Base-by-base conservation (phyloP, 2,329 filamentous ascomycete species). In the Colletotrichum tropicicola region DNA sequence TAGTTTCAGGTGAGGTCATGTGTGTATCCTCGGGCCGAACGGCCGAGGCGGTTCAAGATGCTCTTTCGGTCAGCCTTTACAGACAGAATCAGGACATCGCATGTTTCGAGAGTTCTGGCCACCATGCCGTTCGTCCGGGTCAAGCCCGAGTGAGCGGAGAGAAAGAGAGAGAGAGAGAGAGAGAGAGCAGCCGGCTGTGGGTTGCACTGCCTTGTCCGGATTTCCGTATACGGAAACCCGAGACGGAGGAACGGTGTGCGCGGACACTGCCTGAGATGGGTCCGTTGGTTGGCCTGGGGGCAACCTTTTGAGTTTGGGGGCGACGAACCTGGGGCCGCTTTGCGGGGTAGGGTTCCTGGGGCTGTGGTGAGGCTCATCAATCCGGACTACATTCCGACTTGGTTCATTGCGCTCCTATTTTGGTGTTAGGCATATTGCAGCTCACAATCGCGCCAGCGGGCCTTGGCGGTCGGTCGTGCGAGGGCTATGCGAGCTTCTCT, bases 191-290 rank as follows among this genome's bases (percentile, higher is more conserved):
- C n/a, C 23, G 47, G 17, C 6, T 21, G 17, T 19, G 51, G 45
- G 37, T 45, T 62, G 28, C 35, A 59, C 27, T 28, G 19, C 54
- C 54, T 25, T 5, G 1, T 13, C 37, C 45, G 59, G 45, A 49
- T 63, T 44, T 12, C 59, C 59, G 8, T 21, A 59, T 51, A n/a
- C 6, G 59, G 59, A 19, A 63, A 52, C 28, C 59, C 59, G 59
- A 35, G 23, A n/a, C 12, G 12, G 21, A 45, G 23, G 28, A 23
- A 44, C 4, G 17, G n/a, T n/a, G n/a, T n/a, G n/a, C n/a, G n/a
- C n/a, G n/a, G n/a, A n/a, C n/a, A n/a, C n/a, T 27, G 43, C 39
- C 43, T 55, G 21, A 44, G 23, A 27, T 21, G 13, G 25, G 10
- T 35, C 30, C 28, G 28, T 57, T 43, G 51, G 17, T 30, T 43